phyloP scores from a whole-genome alignment of 1,139 yeast genomes.

The Geotrichum histeridarum region DNA sequence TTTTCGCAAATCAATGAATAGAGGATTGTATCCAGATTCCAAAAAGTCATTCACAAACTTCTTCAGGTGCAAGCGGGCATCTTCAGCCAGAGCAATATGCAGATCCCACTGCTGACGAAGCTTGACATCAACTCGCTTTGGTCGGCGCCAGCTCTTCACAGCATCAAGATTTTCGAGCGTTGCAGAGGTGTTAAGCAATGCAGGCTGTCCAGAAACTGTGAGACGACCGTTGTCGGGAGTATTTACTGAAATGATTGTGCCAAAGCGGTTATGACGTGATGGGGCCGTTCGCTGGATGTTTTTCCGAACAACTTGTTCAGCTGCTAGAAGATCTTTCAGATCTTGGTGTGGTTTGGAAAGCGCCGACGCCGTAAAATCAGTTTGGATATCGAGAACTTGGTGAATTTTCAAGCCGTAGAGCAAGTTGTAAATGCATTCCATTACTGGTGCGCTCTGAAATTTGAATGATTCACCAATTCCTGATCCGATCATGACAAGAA shows the following conservation, averaged over 20 bases:
- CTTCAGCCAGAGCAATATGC: slow-evolving; percentile 34
- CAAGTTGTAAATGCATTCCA: slow-evolving; percentile 66
- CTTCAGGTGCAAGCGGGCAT: slow-evolving; percentile 39
- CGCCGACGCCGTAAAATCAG: slow-evolving; percentile 10
- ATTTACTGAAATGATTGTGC: slow-evolving; percentile 71
- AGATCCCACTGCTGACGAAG: slow-evolving; percentile 30
- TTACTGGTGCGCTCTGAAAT: slow-evolving; percentile 55
- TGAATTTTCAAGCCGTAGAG: slow-evolving; percentile 36
- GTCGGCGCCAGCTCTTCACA: slow-evolving; percentile 60
- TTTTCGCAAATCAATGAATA: slow-evolving; percentile 51
- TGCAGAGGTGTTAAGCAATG: slow-evolving; percentile 45
- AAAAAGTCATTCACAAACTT: slow-evolving; percentile 54
- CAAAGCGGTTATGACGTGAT: slow-evolving; percentile 86
- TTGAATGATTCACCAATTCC: slow-evolving; percentile 63
- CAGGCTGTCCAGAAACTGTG: slow-evolving; percentile 75
- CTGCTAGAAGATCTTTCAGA: slow-evolving; percentile 51
- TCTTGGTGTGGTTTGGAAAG: slow-evolving; percentile 20
- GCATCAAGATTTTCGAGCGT: slow-evolving; percentile 59
- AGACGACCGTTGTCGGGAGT: slow-evolving; percentile 53
- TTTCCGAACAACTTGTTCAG: slow-evolving; percentile 53
- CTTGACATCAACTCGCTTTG: slow-evolving; percentile 41
- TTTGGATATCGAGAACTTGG: slow-evolving; percentile 14
- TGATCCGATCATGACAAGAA: slow-evolving; percentile 63
- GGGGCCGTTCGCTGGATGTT: slow-evolving; percentile 39
- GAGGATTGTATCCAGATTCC: slow-evolving; percentile 71